Evolutionary conservation across 2,329 filamentous ascomycete species (phyloP), one percentile per base, ranked within the genome.

Genomic region (Alternaria metachromatica): DNA sequence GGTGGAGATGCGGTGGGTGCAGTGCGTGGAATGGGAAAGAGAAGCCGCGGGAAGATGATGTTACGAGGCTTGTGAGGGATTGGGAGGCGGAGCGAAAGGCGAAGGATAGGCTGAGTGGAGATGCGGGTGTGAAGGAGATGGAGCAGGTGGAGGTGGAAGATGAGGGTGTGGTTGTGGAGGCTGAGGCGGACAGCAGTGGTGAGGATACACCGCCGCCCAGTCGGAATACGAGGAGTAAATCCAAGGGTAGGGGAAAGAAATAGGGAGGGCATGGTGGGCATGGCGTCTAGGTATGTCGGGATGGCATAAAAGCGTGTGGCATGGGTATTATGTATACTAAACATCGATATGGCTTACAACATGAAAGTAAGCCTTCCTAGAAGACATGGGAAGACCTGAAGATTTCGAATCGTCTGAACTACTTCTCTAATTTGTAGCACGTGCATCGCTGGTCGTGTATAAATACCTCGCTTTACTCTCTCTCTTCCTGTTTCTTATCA

Each of bases 1-100:
- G 86, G 65, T 99, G 96, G 96, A 89, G 90, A 64, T 99, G 96
- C 80, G 91, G 92, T 77, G 88, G 88, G n/a, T 99, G 96, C 75
- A 90, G 90, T 10, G 85, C 88, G 2, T 86, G 87, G 82, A 99
- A 99, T 77, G 95, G 95, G 0, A 88, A 92, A 73, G 88, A 93
- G 72, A 92, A 95, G 77, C 88, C 89, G 9, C 88, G 88, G 69
- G 88, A 90, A 75, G 90, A 95, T 55, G 90, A 95, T 55, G 84
- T 95, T 11, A 68, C 67, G 2, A 62, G 61, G 11, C 57, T 79
- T 20, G 76, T 78, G 0, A 66, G 77, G 50, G 67, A 62, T 11
- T 79, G 76, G 77, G 77, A 77, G 53, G 72, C 87, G 46, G 88
- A 91, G 73, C 87, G 93, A 21, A 80, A 82, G 58, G 70, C 68